A percentile compares a stretch with the other conserved stretches of the same genome.
These are phyloP conservation scores for Rubroshorea leprosula DNA, from an alignment of 345 rosid genomes.

Conservation along the genomic window DNA sequence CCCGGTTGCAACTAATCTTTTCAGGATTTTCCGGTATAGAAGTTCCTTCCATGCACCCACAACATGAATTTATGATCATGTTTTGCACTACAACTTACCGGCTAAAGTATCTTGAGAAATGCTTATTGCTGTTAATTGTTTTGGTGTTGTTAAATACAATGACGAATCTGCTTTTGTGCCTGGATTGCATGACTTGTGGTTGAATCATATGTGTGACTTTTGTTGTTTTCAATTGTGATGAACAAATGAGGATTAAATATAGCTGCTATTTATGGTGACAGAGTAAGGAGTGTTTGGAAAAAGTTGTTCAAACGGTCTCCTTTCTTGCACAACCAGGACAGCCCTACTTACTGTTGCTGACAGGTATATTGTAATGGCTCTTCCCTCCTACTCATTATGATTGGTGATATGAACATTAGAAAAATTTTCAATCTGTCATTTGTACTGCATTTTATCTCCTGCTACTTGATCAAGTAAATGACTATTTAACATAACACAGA, in stretches of 20 bases:
- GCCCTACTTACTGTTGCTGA: slow-evolving; percentile 65
- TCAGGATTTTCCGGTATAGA: too few relatives aligned
- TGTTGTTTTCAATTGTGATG: background rate
- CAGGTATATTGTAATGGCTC: slow-evolving; percentile 44
- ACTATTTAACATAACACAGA: background rate
- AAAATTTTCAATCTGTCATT: too few relatives aligned
- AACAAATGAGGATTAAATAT: background rate
- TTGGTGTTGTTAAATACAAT: too few relatives aligned
- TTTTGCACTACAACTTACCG: too few relatives aligned
- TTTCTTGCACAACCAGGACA: slow-evolving; percentile 49
- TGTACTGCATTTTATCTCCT: too few relatives aligned
- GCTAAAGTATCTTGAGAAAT: too few relatives aligned
- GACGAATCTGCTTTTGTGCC: too few relatives aligned
- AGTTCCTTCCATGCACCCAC: too few relatives aligned
- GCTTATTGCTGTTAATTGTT: too few relatives aligned
- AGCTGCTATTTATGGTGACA: slow-evolving; percentile 28
- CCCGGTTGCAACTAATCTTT: too few relatives aligned
- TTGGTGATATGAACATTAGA: background rate
- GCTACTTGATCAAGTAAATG: background rate
- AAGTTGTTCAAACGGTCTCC: slow-evolving; percentile 56
- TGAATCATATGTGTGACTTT: background rate
- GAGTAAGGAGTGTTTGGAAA: slow-evolving; percentile 88
- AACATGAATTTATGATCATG: too few relatives aligned
- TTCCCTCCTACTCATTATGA: background rate
- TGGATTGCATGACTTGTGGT: too few relatives aligned